A percentile compares a stretch with the other conserved stretches of the same genome.
phyloP scores from a whole-genome alignment of 2,329 filamentous ascomycete species.

The Trichoderma sp. region DNA sequence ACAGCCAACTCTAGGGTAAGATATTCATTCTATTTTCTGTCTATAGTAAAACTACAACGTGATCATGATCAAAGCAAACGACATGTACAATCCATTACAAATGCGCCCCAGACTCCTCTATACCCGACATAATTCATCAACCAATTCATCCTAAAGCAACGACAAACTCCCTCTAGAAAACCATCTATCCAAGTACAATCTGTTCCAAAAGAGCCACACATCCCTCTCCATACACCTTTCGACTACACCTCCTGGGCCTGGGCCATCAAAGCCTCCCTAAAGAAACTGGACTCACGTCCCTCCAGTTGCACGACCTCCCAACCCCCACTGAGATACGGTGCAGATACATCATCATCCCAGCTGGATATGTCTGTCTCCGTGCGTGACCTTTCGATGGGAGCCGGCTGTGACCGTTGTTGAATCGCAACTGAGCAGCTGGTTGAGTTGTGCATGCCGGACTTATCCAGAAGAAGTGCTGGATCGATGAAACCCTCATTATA shows the following conservation, averaged over 20 bases:
- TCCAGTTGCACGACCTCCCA: conserved; percentile 37
- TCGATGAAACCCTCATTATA: conserved; percentile 18
- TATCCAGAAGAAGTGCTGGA: conserved; percentile 12
- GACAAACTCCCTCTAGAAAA: neutral
- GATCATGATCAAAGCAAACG: neutral
- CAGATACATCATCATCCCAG: conserved; percentile 21
- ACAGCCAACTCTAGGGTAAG: neutral
- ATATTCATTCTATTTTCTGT: neutral
- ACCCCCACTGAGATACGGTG: conserved; percentile 34
- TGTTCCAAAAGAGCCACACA: neutral
- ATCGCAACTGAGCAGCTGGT: neutral
- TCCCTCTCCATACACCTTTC: neutral
- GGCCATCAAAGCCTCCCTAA: no score
- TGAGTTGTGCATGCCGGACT: neutral
- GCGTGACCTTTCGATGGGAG: neutral
- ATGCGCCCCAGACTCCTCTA: neutral
- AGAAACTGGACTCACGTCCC: no score
- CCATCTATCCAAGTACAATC: neutral
- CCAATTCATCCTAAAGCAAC: neutral
- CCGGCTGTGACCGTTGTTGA: neutral
- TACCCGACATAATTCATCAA: neutral
- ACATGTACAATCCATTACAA: neutral
- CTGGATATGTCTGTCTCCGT: conserved; percentile 20
- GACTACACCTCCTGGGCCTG: conserved; percentile 25
- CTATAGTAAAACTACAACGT: neutral